Base-by-base conservation (phyloP, 176 grass and related monocot genomes). In the Phoenix dactylifera region DNA sequence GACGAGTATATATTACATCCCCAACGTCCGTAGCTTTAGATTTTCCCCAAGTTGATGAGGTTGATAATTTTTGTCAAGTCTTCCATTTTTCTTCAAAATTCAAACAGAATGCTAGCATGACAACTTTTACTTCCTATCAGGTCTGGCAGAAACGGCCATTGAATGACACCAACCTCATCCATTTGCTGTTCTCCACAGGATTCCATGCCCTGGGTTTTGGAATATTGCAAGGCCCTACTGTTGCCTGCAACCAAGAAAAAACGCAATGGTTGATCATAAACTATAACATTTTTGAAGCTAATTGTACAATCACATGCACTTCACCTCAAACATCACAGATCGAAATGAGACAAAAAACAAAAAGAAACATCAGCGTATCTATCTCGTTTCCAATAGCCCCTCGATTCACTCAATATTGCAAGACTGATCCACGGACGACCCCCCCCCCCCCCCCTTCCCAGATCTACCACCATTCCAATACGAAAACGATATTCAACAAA, bases 161-260 rank as follows among this genome's bases (percentile, higher is more conserved):
- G 10, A 44, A 9, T 44, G 35, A 16, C 23, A 79, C 76, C 20
- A 81, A 98, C 87, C 87, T 92, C 16, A 70, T 88, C 94, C 94
- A 98, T 83, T 93, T 93, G 79, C 87, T 81, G 69, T 93, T 78
- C 64, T 93, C 94, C 73, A 93, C 87, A 20, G 85, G 94, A 63
- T 66, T 98, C 94, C 87, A 98, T 22, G 79, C 78, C 60, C 88
- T 92, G 25, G 94, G 82, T 78, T 86, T 93, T 25, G 82, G 76
- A 66, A 76, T 81, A 75, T 82, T 86, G 55, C 94, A 98, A 48
- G 94, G 91, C 63, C 86, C 91, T 3, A 82, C 80, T n/a, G 86
- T 90, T 24, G 91, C 86, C 91, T 96, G 60, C 12, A 72, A 26
- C 49, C 66, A 63, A 49, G 49, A 69, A 5, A 48, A 49, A 55